Percentiles rank a stretch among this genome's conserved stretches.
Evolutionary conservation across 768 basidiomycete species (phyloP).

Genomic region (Lentinula edodes): DNA sequence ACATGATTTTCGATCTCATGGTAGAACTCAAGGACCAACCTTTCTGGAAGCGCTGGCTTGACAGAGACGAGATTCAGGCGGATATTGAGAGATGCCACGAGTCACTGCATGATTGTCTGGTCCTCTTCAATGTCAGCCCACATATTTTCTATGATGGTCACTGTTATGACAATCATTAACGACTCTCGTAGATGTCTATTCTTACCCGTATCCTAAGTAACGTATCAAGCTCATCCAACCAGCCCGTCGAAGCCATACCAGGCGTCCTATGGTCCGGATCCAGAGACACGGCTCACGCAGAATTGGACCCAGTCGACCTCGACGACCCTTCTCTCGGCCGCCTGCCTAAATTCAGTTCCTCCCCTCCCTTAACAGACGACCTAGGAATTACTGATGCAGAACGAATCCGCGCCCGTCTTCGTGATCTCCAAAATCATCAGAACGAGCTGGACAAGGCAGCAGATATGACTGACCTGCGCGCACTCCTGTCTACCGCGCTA

Average conservation of each 20-base stretch:
- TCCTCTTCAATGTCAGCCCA: slow-evolving; percentile 32
- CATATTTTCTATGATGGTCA: background rate
- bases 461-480: slow-evolving; percentile 33
- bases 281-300: background rate
- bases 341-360: background rate
- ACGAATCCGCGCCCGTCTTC: background rate
- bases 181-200: background rate
- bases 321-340: background rate
- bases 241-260: slow-evolving; percentile 34
- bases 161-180: background rate
- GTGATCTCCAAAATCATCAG: slow-evolving; percentile 21
- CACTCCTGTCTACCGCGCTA: slow-evolving; percentile 32
- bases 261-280: slow-evolving; percentile 17
- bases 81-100: slow-evolving; percentile 36
- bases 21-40: slow-evolving; percentile 39
- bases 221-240: slow-evolving; percentile 21
- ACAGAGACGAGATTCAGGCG: slow-evolving; percentile 41
- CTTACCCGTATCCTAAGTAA: background rate
- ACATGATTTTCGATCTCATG: slow-evolving; percentile 31
- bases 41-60: slow-evolving; percentile 53
- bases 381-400: background rate
- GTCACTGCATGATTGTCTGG: slow-evolving; percentile 36
- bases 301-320: background rate
- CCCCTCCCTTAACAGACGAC: background rate
- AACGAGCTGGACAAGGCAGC: slow-evolving; percentile 27